Percentiles rank a stretch among this genome's conserved stretches.
Evolutionary conservation across 2,329 filamentous ascomycete genomes (phyloP).

Genomic region (Alternaria sp.): DNA sequence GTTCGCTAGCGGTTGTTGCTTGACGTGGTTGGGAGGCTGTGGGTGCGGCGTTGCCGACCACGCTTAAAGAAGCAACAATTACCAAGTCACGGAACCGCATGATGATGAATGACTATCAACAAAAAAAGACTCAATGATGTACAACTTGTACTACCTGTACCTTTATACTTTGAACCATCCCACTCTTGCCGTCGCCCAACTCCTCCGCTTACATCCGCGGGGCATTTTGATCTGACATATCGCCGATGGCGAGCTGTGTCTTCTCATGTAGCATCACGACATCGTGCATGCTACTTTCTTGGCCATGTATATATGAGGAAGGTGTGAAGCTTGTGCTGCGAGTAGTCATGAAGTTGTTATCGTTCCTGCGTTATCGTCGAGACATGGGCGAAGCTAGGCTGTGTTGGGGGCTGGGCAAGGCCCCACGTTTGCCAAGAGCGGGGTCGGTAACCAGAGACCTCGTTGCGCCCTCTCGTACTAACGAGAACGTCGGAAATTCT

Average conservation of each 20-base stretch:
- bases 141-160: background rate
- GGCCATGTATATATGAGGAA: background rate
- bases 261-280: background rate
- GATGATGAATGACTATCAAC: background rate
- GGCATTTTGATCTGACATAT: background rate
- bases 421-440: background rate
- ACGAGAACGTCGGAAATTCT: too few relatives aligned
- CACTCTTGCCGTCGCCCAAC: background rate
- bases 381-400: background rate
- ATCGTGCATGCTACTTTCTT: background rate
- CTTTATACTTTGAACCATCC: background rate
- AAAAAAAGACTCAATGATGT: background rate
- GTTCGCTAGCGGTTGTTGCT: constrained; percentile 26
- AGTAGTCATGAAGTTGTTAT: background rate
- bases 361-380: background rate
- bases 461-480: too few relatives aligned
- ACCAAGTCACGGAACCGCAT: background rate
- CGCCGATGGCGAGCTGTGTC: background rate
- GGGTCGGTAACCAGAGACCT: background rate
- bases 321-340: background rate
- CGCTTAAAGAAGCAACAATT: background rate
- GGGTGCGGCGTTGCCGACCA: background rate
- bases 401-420: background rate
- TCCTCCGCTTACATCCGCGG: background rate
- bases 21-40: constrained; percentile 5